Conservation (phyloP, 495 filamentous ascomycete genomes). For the Cercophora scortea region DNA sequence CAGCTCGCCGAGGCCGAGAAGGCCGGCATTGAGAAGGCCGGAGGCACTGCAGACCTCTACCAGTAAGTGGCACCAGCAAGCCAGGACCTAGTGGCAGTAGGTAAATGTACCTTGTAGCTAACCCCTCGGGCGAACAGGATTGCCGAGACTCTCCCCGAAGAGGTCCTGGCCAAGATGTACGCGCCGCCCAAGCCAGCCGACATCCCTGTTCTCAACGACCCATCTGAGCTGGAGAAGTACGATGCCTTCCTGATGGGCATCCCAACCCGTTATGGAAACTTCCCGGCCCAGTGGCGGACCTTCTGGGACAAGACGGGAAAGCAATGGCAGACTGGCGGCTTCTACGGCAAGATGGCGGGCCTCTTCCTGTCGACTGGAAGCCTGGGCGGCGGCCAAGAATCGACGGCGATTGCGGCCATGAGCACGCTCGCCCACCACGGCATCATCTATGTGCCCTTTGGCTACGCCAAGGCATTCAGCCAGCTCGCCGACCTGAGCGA, state of each 20-base stretch:
- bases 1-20: constrained; percentile 83
- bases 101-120: no score
- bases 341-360: constrained; percentile 87
- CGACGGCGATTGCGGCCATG: constrained; percentile 72
- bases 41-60: constrained; percentile 69
- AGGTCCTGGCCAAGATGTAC: constrained; percentile 77
- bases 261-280: constrained; percentile 97
- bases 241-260: constrained; percentile 93
- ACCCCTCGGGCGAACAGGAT: constrained; percentile 43
- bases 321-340: constrained; percentile 64
- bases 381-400: constrained; percentile 88
- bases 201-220: constrained; percentile 56
- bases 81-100: not conserved
- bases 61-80: constrained; percentile 57
- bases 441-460: constrained; percentile 89
- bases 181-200: constrained; percentile 66
- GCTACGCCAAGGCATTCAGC: constrained; percentile 75
- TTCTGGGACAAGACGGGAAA: constrained; percentile 81
- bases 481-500: constrained; percentile 61
- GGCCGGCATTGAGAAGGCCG: constrained; percentile 81
- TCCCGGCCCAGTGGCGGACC: constrained; percentile 91
- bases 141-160: constrained; percentile 75
- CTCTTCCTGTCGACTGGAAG: constrained; percentile 81
- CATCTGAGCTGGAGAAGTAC: constrained; percentile 62
- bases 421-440: constrained; percentile 90